A percentile compares a stretch with the other conserved stretches of the same genome.
phyloP scores from a whole-genome alignment of 371 early-diverging fungal species.

The Mortierella sp. region DNA sequence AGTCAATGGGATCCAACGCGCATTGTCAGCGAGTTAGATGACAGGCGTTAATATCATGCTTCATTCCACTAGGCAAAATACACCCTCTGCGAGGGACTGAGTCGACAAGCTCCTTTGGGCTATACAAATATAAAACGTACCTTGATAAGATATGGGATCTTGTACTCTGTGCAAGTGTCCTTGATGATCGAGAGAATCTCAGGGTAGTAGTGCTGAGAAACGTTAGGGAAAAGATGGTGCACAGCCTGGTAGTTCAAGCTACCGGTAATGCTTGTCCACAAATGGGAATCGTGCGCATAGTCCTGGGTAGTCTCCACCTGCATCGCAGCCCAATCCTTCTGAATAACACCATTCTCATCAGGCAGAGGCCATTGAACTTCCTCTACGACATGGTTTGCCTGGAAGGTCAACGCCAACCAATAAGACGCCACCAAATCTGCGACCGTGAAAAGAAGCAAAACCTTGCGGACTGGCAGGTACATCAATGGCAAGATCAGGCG shows the following conservation, averaged over 20 bases:
- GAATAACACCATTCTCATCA: conserved; percentile 56
- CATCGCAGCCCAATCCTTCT: conserved; percentile 69
- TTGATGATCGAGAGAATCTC: conserved; percentile 59
- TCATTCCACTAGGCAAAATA: neutral
- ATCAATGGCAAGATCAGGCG: conserved; percentile 57
- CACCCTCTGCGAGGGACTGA: neutral
- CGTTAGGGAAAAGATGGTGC: conserved; percentile 68
- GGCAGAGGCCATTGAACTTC: conserved; percentile 65
- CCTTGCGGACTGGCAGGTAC: conserved; percentile 45
- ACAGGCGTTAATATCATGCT: neutral
- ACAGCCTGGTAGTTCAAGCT: conserved; percentile 69
- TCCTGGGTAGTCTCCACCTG: conserved; percentile 69
- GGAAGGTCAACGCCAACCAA: conserved; percentile 69
- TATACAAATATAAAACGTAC: too few species aligned
- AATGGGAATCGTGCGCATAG: conserved; percentile 63
- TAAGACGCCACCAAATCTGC: conserved; percentile 60
- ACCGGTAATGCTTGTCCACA: conserved; percentile 66
- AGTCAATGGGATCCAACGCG: neutral
- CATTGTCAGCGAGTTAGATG: neutral
- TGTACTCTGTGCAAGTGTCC: conserved; percentile 59
- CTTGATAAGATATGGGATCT: conserved; percentile 58
- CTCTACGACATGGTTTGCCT: conserved; percentile 70
- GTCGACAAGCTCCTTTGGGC: neutral
- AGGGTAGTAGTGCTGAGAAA: conserved; percentile 67
- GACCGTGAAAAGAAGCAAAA: conserved; percentile 53